Evolutionary conservation across 148 eudicot genomes (phyloP), one percentile per base, ranked within the genome.

Genomic region (Rhododendron kiyosumense): DNA sequence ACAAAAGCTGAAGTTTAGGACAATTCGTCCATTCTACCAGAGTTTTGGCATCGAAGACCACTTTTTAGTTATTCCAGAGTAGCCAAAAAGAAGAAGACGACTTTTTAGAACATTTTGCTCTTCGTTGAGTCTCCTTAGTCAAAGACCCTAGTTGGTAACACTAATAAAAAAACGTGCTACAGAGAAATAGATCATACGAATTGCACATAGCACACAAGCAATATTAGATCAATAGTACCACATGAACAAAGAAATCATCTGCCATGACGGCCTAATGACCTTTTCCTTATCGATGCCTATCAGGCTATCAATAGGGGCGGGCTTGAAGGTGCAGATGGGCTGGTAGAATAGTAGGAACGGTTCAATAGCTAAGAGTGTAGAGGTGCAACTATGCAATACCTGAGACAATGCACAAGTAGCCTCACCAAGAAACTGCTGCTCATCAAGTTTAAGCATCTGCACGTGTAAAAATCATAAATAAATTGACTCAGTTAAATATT

Each of bases 381-480:
- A 63, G 76, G 41, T 1, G 78, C 26, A 81, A 9, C 63, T 26
- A 57, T 69, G 51, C 43, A 57, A 49, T 94, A 95, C 99, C 99
- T 97, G 93, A 45, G 99, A 91, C 84, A 97, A 91, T 79, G 94
- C 88, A 88, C 98, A 97, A 63, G 89, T 91, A 89, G 99, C 98
- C 90, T 95, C 98, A 22, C 99, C 99, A 82, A 97, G 96, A 90
- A 92, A 94, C 89, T 97, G 98, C 82, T 94, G 98, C 89, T 97
- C 98, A 46, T 97, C 99, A 91, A 95, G 89, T 90, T 94, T 95
- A 85, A 96, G 91, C 94, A 91, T 90, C 98, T 96, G 91, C 84
- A 87, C 63, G 75, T 86, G 85, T 30, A 78, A 84, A 87, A 48
- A 52, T 24, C 14, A 49, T 30, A 30, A 34, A 38, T 78, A 45